Evolutionary conservation across 2,329 filamentous ascomycete genomes (phyloP), one percentile per base, ranked within the genome.

Genomic region (Sarocladium strictum): DNA sequence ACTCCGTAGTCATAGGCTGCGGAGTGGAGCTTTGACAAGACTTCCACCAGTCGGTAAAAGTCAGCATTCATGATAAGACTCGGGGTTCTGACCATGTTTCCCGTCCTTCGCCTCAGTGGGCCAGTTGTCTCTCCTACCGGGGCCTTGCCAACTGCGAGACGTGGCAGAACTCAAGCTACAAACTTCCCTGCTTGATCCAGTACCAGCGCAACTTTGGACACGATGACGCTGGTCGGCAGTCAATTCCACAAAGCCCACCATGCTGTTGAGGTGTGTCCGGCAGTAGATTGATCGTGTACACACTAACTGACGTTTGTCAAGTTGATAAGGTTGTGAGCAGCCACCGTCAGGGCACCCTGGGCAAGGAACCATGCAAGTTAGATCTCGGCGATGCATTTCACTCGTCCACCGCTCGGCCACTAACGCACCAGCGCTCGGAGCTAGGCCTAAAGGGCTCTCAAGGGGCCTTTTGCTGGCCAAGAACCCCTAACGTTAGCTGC

Each of bases 391-490:
- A 23, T 19, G 47, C 12, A 35, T 35, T 35, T 35, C n/a, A 51
- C 47, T 51, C 27, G 47, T 15, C 29, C 27, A 51, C 6, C 26
- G 23, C 24, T 17, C 47, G 47, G 47, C 27, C 29, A 23, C 47
- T 51, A 51, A 51, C 5, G 47, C 27, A 51, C 29, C 5, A 23
- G 27, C 11, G 11, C 47, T 35, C 27, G 4, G 15, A 33, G 47
- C 47, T 51, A 51, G 29, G 19, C 47, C 24, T 14, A 7, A 51
- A 35, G n/a, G 17, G 17, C 47, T 32, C 12, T 35, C 47, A 29
- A 51, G 47, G 47, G 47, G 26, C 29, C 47, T 51, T 51, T 51
- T 51, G 47, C 47, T 35, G 29, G 47, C 47, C 47, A 51, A 51
- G 47, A 51, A 35, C 29, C 23, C 17, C 47, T 35, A 51, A 35